Base-by-base conservation (phyloP, 345 rosid species). In the Gossypioides kirkii region DNA sequence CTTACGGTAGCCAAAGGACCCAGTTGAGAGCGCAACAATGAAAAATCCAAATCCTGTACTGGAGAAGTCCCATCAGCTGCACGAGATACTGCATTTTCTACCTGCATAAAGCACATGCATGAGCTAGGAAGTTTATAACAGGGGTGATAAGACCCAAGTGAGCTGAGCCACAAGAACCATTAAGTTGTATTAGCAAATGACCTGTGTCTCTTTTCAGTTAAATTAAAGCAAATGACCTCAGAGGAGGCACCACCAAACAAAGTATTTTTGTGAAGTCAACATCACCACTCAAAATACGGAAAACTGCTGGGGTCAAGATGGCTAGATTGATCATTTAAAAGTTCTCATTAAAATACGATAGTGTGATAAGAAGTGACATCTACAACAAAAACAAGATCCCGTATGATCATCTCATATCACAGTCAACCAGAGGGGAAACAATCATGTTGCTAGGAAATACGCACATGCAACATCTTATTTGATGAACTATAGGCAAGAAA, bases 1-100 rank as follows among this genome's bases (percentile, higher is more conserved):
- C 95, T 84, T 82, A 94, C 98, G 45, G 95, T 80, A 81, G 98
- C 92, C 83, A 94, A 80, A 78, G 97, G 84, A 80, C 97, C 97
- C 78, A 94, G 72, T 38, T 92, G 90, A 20, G 93, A 82, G 62
- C 88, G 91, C 76, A 94, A 74, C 12, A 89, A 87, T 54, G 81
- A 72, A 75, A 94, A 86, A 81, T 94, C 95, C 76, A 92, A 77
- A 80, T 90, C 94, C 71, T 88, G 97, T 76, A 86, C 79, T 6
- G 87, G 78, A 78, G 91, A 85, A 65, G 85, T 80, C 62, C 89
- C 94, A 73, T 87, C 91, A 80, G 93, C 91, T 60, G 95, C 90
- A 77, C 88, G 90, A 69, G 98, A 84, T 68, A 94, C 88, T 46
- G 87, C 91, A 83, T 89, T 94, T 82, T 88, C 91, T 54, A 88